Evolutionary conservation across 441 rosid genomes (phyloP), one percentile per base, ranked within the genome.

Genomic region (Cnidoscolus chayamansa): DNA sequence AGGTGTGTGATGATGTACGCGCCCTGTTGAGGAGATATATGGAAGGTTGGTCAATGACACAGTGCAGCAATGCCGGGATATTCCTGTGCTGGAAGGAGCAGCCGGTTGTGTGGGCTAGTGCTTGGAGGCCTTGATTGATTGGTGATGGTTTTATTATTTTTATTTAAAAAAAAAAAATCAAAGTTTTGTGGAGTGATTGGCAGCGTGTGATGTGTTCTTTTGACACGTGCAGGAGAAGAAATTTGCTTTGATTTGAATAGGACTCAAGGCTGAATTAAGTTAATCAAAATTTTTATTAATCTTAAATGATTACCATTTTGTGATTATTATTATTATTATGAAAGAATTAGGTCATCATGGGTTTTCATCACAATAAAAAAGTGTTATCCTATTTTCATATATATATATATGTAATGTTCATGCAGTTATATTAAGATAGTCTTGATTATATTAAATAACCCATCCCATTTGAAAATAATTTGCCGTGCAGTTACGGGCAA

Each of bases 91-190:
- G 96, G 93, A 90, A 91, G 82, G 96, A 92, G 32, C 92, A 89
- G 81, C 89, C 87, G 81, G 97, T 89, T 72, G 93, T 92, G 59
- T 94, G 99, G 99, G 92, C 96, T 19, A 89, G 96, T 79, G 94
- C 97, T 71, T 94, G 99, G 98, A 81, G 91, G 78, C 93, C 97
- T 10, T 80, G 76, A 77, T 70, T 64, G 68, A 68, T 64, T 60
- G 65, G 0, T 32, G 58, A 7, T 37, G 43, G 50, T 49, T 53
- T 63, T 40, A 30, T 17, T 17, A 12, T 16, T n/a, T n/a, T n/a
- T 32, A 45, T 10, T 10, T 35, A 35, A 35, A 4, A 35, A 35
- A 35, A 35, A 35, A 35, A 47, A 60, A 70, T 45, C 69, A 73
- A 51, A 65, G 63, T 66, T 47, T 54, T 35, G 48, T 70, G 71